These are phyloP conservation scores for Globisporangium perplexum DNA, from an alignment of 352 stramenopile species.

Conservation along the genomic window DNA sequence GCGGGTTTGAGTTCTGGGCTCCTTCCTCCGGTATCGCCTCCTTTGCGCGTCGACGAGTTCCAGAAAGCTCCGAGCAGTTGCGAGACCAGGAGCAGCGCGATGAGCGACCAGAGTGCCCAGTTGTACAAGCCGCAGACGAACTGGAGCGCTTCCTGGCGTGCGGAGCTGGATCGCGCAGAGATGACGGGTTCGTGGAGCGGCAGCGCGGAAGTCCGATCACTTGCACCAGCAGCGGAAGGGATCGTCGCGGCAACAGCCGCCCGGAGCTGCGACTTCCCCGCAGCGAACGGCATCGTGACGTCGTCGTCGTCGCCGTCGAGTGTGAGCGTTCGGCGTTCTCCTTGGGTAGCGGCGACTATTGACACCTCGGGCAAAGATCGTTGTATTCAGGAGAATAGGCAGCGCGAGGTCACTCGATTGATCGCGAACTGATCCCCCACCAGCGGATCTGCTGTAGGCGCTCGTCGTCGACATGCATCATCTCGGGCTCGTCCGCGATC, in stretches of 20 bases:
- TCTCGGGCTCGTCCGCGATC: background rate
- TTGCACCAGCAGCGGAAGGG: background rate
- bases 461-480: background rate
- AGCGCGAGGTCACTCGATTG: background rate
- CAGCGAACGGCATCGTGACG: background rate
- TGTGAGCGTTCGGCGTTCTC: no score
- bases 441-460: background rate
- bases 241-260: background rate
- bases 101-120: slow-evolving; percentile 12
- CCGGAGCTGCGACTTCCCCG: background rate
- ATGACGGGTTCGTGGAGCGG: background rate
- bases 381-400: no score
- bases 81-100: slow-evolving; percentile 8
- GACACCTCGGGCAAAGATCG: no score
- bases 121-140: slow-evolving; percentile 9
- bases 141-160: background rate
- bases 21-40: background rate
- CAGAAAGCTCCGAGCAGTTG: slow-evolving; percentile 13
- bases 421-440: background rate
- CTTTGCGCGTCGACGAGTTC: slow-evolving; percentile 10
- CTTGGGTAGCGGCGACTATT: no score
- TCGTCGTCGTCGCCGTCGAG: no score
- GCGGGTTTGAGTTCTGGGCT: slow-evolving; percentile 1
- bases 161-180: background rate
- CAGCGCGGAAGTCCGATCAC: background rate